Evolutionary conservation across 2,329 filamentous ascomycete genomes (phyloP), one percentile per base, ranked within the genome.

Genomic region (Aspergillus hiratsukae): DNA sequence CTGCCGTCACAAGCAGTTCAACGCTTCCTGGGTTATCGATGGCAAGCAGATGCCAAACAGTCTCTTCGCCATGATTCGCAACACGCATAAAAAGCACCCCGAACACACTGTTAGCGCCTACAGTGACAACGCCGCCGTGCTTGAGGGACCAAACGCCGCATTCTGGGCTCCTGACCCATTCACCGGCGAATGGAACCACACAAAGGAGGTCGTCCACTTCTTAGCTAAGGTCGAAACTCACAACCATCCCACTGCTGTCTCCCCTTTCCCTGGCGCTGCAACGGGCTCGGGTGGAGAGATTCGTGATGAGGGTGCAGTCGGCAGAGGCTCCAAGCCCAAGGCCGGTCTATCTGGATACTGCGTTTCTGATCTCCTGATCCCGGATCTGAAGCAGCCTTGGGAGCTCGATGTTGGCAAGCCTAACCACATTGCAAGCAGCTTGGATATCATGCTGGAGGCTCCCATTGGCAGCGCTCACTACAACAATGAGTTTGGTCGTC

Each of bases 361-460:
- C 79, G 94, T 97, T 10, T 97, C 94, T 0, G 93, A 97, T 66
- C 83, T 99, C 37, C 80, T 91, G 57, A 96, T 99, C 59, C 94
- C 94, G 2, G 91, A 86, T 35, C 84, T 90, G 68, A 81, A 80
- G 59, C 85, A 89, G 59, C 91, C 92, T 1, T 99, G 94, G 94
- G 94, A 99, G 73, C 78, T 90, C 31, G 89, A 97, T 68, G 83
- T 96, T 55, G 94, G 94, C 51, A 92, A 89, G 69, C 94, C 94
- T 4, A 83, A 85, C 48, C 94, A 99, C 75, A 94, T 96, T 69
- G 92, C 94, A 21, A 96, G 90, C 77, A 91, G 89, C 76, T 79
- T 97, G 40, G 92, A 97, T 70, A 97, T 99, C 65, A 97, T 99
- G 93, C 81, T 97, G 10, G 93, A 99, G 72, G 94, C 91, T 0